Evolutionary conservation across 495 filamentous ascomycete genomes (phyloP), one percentile per base, ranked within the genome.

Genomic region (Letharia lupina): DNA sequence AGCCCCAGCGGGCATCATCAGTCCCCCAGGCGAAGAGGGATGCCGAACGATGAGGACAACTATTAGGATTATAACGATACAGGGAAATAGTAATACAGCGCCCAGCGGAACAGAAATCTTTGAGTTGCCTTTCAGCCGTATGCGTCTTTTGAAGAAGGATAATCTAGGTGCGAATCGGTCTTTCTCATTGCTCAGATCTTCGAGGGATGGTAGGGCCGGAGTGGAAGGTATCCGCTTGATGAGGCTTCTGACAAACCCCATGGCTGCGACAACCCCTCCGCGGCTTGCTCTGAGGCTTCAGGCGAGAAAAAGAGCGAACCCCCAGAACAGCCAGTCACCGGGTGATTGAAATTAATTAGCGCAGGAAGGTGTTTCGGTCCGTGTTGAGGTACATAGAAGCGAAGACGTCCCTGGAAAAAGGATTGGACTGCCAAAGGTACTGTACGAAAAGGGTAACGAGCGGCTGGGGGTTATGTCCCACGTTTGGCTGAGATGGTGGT

Each of bases 91-190:
- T 67, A 98, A 82, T 70, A 98, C 91, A 73, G 96, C 87, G 68
- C 93, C 93, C 59, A 98, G 80, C 45, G 94, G 94, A 77, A 98
- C 88, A 60, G 94, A 96, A 78, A 97, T 88, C 70, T 88, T 90
- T 65, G 91, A 96, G 76, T 95, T 96, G 75, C 91, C 91, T 80
- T 89, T 90, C 84, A 98, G 81, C 71, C 94, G 88, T 77, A 98
- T 87, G 48, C 93, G 90, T 75, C 90, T 84, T 69, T 87, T 82
- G 76, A 98, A 89, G 76, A 97, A 94, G 67, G 90, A 89, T 77
- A 96, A 85, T 72, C 83, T 80, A 45, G 83, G 78, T 47, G 79
- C 75, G 40, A 79, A 69, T 67, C 74, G 78, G 57, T 82, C 82
- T 68, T 84, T 85, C 65, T 82, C 81, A 59, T 75, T 76, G 66